phyloP scores from a whole-genome alignment of 495 filamentous ascomycete species.

The Podospora pseudopauciseta region DNA sequence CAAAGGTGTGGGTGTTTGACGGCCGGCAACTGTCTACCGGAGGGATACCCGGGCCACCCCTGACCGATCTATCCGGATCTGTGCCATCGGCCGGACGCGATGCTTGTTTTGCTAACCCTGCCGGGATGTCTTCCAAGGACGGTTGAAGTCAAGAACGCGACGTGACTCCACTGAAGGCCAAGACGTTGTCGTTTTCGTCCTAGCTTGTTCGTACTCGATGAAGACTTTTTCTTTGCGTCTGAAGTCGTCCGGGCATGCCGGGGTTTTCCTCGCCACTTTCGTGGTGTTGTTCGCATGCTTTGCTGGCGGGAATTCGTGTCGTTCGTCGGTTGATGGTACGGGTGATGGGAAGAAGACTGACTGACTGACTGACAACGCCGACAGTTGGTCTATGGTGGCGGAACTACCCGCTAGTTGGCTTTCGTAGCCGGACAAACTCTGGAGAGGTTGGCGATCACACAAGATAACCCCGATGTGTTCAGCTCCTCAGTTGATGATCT shows the following conservation, averaged over 20 bases:
- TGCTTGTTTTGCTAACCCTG: constrained; percentile 1
- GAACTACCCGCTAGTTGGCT: not conserved
- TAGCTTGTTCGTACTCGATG: not conserved
- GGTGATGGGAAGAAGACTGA: not conserved
- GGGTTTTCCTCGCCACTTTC: not conserved
- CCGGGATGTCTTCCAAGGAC: not conserved
- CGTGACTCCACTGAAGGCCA: not conserved
- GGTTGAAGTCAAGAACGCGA: not conserved
- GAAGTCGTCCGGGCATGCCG: not conserved
- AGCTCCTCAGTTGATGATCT: not conserved
- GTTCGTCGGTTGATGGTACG: not conserved
- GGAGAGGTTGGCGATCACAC: not conserved
- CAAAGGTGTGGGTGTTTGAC: not conserved
- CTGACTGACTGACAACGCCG: no score
- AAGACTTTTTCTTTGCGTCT: not conserved
- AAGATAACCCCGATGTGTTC: not conserved
- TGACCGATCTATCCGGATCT: constrained; percentile 5
- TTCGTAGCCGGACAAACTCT: not conserved
- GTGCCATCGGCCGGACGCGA: not conserved
- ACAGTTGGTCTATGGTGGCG: not conserved
- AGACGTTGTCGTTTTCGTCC: not conserved
- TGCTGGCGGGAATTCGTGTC: not conserved
- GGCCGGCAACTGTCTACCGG: constrained; percentile 1
- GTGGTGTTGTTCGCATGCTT: not conserved
- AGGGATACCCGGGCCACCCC: not conserved